Conservation (phyloP, 2,329 filamentous ascomycete species). For the Scytalidium lignicola region DNA sequence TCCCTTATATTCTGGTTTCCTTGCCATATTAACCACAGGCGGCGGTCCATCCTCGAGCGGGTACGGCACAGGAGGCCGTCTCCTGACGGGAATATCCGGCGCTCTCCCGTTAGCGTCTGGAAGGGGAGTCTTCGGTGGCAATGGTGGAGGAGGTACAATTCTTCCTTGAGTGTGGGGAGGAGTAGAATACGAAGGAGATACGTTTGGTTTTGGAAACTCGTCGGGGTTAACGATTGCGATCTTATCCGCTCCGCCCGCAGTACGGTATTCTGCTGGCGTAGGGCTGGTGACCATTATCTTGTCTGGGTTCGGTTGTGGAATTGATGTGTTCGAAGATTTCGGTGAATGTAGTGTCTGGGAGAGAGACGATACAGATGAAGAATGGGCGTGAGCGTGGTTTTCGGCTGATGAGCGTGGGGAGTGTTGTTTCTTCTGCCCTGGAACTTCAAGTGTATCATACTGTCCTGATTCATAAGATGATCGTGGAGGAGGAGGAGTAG, state of each 20-base stretch:
- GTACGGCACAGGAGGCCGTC: constrained; percentile 50
- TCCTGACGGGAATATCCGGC: constrained; percentile 13
- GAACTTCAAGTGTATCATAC: constrained; percentile 22
- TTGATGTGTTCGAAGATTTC: constrained; percentile 22
- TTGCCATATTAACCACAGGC: constrained; percentile 77
- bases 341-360: constrained; percentile 32
- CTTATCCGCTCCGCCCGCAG: constrained; percentile 58
- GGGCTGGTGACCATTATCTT: constrained; percentile 52
- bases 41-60: constrained; percentile 76
- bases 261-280: constrained; percentile 53
- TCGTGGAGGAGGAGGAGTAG: constrained; percentile 20
- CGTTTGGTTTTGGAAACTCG: constrained; percentile 44
- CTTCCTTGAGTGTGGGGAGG: constrained; percentile 11
- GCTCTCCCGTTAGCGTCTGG: constrained; percentile 27
- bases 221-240: constrained; percentile 59
- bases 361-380: constrained; percentile 12
- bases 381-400: constrained; percentile 16
- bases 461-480: constrained; percentile 28
- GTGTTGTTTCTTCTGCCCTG: constrained; percentile 8
- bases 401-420: constrained; percentile 32
- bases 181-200: background rate
- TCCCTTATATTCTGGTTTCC: constrained; percentile 56
- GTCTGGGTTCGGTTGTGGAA: constrained; percentile 29
- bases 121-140: constrained; percentile 74
- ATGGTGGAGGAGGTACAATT: constrained; percentile 61